phyloP scores from a whole-genome alignment of 371 early-diverging fungal species.

The Lichtheimia hyalospora region DNA sequence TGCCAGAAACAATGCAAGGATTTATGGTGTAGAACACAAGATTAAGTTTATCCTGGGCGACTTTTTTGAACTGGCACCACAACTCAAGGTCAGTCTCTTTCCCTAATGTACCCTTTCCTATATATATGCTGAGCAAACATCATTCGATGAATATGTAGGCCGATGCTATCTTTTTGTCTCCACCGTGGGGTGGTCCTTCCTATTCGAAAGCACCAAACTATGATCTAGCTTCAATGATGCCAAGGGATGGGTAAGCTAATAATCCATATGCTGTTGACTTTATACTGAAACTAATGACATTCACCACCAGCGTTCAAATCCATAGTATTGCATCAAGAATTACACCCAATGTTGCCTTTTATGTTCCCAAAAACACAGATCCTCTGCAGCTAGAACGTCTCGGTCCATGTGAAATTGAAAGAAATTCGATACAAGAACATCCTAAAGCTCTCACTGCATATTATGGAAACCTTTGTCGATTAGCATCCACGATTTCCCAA shows the following conservation, averaged over 20 bases:
- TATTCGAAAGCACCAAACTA: conserved; percentile 44
- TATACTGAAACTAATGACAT: background rate
- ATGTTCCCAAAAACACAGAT: conserved; percentile 82
- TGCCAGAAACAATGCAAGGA: conserved; percentile 82
- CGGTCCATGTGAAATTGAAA: conserved; percentile 73
- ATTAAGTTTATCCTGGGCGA: conserved; percentile 91
- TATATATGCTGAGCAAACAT: background rate
- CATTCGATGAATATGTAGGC: conserved; percentile 46
- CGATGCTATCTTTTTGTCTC: conserved; percentile 89
- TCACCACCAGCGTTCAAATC: conserved; percentile 50
- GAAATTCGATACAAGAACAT: conserved; percentile 56
- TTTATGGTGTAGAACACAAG: conserved; percentile 90
- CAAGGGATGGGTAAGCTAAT: conserved; percentile 67
- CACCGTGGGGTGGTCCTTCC: conserved; percentile 93
- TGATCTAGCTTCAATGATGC: conserved; percentile 73
- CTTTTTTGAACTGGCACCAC: conserved; percentile 70
- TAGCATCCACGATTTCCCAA: no score
- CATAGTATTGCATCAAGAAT: conserved; percentile 62
- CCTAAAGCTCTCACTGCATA: conserved; percentile 72
- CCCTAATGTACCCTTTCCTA: background rate
- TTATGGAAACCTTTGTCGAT: conserved; percentile 55
- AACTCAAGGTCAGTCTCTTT: conserved; percentile 39
- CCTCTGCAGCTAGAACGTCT: conserved; percentile 24
- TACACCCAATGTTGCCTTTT: conserved; percentile 78
- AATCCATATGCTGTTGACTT: no score